Conservation (phyloP, 148 eudicot species). For the Rhododendron simsii region DNA sequence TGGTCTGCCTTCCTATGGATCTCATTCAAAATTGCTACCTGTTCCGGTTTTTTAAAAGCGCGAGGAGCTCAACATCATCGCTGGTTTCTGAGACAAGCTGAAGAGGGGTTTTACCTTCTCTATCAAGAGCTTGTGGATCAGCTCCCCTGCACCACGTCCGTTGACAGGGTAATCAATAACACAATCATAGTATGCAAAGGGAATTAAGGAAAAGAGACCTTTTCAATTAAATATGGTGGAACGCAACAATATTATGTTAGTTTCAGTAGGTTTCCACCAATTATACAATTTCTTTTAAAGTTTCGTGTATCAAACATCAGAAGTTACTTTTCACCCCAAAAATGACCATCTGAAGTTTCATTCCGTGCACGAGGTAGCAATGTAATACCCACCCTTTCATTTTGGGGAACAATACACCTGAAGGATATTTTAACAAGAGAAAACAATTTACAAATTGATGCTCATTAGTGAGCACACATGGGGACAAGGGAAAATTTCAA, state of each 20-base stretch:
- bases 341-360: neutral
- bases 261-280: neutral
- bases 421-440: neutral
- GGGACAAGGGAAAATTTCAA: too few species aligned
- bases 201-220: neutral
- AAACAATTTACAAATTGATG: neutral
- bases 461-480: neutral
- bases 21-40: constrained; percentile 32
- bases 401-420: neutral
- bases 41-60: constrained; percentile 48
- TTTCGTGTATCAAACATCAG: neutral
- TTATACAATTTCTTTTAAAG: neutral
- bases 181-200: neutral
- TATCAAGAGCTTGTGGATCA: constrained; percentile 46
- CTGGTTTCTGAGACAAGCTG: constrained; percentile 48
- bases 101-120: constrained; percentile 62
- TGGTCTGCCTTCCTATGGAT: neutral
- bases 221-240: neutral
- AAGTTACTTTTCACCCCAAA: neutral
- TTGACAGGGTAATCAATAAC: neutral
- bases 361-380: neutral
- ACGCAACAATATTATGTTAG: neutral
- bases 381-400: neutral
- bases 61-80: constrained; percentile 61
- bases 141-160: constrained; percentile 59